Conservation (phyloP, 495 filamentous ascomycete species). For the Penicillium mononematosum region DNA sequence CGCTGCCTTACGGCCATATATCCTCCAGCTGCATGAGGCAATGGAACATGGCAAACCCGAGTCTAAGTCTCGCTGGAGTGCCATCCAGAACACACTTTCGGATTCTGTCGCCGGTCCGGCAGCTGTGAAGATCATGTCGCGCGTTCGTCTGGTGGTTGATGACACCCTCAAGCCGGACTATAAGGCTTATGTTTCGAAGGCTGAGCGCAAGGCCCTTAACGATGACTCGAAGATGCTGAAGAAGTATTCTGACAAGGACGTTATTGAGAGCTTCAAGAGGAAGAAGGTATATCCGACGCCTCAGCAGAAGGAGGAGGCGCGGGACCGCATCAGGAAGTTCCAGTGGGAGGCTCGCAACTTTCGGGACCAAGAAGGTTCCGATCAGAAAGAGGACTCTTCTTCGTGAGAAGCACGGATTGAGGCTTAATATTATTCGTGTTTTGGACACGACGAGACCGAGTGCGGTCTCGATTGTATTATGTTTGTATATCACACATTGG, state of each 20-base stretch:
- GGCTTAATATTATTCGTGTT: neutral
- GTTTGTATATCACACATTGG: slow-evolving; percentile 18
- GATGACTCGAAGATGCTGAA: slow-evolving; percentile 29
- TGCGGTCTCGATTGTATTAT: slow-evolving; percentile 21
- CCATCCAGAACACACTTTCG: slow-evolving; percentile 1
- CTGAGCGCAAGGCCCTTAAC: slow-evolving; percentile 23
- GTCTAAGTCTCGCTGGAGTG: slow-evolving; percentile 10
- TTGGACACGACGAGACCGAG: neutral
- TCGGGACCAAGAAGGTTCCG: neutral
- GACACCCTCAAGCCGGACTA: slow-evolving; percentile 29
- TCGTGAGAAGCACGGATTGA: neutral
- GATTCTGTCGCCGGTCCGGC: slow-evolving; percentile 15
- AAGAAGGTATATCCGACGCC: slow-evolving; percentile 24
- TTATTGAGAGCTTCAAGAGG: slow-evolving; percentile 15
- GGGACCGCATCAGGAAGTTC: slow-evolving; percentile 12
- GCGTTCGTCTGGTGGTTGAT: slow-evolving; percentile 32
- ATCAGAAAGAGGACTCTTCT: neutral
- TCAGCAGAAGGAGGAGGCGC: slow-evolving; percentile 23
- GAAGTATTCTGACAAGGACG: slow-evolving; percentile 32
- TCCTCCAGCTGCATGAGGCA: slow-evolving; percentile 32
- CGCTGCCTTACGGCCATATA: slow-evolving; percentile 28
- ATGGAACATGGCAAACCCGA: slow-evolving; percentile 18
- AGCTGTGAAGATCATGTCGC: slow-evolving; percentile 28
- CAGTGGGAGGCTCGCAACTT: neutral
- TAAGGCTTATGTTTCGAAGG: slow-evolving; percentile 27